These are phyloP conservation scores for Ustilago hordei DNA, from an alignment of 1,284 basidiomycete species.

Conservation along the genomic window DNA sequence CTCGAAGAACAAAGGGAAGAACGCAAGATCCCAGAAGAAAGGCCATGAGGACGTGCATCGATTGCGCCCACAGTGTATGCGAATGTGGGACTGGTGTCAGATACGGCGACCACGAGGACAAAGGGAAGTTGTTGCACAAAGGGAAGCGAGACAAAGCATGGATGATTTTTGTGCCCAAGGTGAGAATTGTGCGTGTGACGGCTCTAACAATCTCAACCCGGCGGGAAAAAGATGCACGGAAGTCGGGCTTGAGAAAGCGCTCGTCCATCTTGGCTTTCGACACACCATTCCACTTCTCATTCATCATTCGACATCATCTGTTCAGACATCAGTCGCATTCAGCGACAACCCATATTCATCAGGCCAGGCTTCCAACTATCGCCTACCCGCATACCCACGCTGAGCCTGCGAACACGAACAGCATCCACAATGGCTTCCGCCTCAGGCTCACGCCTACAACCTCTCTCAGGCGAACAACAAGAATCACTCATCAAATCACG, in stretches of 20 bases:
- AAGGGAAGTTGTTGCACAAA: constrained; percentile 8
- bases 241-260: neutral
- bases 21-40: neutral
- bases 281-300: neutral
- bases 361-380: neutral
- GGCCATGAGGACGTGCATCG: neutral
- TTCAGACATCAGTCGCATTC: neutral
- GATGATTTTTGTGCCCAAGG: neutral
- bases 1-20: constrained; percentile 5
- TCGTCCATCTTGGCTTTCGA: neutral
- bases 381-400: neutral
- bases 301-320: neutral
- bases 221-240: neutral
- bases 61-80: neutral
- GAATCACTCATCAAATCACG: constrained; percentile 43
- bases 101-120: constrained; percentile 1
- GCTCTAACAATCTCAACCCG: too few species aligned
- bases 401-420: neutral
- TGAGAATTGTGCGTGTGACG: too few species aligned
- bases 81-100: constrained; percentile 7
- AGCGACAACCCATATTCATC: neutral
- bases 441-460: constrained; percentile 14
- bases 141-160: neutral
- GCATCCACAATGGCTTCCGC: constrained; percentile 21
- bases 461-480: constrained; percentile 42